Conservation (phyloP, 2,329 filamentous ascomycete genomes). For the Neocatenulostroma microsporum region DNA sequence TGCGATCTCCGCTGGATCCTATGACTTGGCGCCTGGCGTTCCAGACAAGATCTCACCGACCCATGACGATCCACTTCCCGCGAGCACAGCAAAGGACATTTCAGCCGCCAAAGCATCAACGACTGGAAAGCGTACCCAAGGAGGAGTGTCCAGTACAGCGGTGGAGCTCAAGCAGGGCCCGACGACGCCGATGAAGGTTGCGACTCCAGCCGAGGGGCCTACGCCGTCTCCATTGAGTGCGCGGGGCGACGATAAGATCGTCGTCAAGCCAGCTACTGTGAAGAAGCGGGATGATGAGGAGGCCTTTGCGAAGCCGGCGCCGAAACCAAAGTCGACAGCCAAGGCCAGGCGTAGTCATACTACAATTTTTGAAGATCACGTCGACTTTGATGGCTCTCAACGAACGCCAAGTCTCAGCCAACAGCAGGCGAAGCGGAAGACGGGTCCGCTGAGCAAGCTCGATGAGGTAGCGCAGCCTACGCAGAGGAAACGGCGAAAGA, state of each 20-base stretch:
- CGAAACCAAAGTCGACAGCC: slow-evolving; percentile 9
- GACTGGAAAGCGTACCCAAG: no score
- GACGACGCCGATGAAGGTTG: no score
- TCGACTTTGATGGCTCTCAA: slow-evolving; percentile 16
- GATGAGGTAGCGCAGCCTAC: slow-evolving; percentile 6
- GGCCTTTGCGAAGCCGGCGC: slow-evolving; percentile 15
- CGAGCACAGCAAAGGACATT: no score
- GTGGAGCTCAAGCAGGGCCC: no score
- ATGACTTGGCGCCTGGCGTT: no score
- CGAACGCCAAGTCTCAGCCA: slow-evolving; percentile 24
- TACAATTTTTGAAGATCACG: slow-evolving; percentile 30
- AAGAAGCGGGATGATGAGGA: slow-evolving; percentile 6
- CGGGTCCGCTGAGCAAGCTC: slow-evolving; percentile 12
- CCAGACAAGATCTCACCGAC: no score
- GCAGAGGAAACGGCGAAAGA: slow-evolving; percentile 10
- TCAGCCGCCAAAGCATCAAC: no score
- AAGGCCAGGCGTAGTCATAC: slow-evolving; percentile 23
- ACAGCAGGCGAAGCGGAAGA: slow-evolving; percentile 25
- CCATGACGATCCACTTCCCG: no score
- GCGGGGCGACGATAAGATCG: slow-evolving; percentile 4
- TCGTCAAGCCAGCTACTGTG: slow-evolving; percentile 5
- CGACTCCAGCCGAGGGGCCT: no score
- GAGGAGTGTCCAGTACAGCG: no score
- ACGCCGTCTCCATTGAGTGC: no score
- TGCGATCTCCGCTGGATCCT: no score